These are phyloP conservation scores for Pythium aquatile DNA, from an alignment of 352 stramenopile species.

Conservation along the genomic window DNA sequence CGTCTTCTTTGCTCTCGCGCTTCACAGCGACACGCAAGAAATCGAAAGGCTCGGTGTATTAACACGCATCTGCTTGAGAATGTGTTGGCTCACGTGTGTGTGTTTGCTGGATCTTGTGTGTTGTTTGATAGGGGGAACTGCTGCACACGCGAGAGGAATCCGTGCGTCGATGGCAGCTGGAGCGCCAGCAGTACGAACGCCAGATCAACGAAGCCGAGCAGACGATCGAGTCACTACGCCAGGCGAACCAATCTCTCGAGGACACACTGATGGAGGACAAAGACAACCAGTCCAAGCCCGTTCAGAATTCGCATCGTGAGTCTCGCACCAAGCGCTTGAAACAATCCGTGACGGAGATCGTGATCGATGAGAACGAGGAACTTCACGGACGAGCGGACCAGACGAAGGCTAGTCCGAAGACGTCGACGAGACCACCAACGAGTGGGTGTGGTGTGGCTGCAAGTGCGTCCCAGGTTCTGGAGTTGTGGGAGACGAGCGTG, in stretches of 20 bases:
- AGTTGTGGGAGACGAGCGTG: constrained; percentile 54
- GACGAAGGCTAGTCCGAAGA: not conserved
- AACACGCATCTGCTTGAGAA: constrained; percentile 10
- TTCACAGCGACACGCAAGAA: constrained; percentile 19
- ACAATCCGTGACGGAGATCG: constrained; percentile 5
- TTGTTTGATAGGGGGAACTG: constrained; percentile 44
- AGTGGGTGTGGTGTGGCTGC: not conserved
- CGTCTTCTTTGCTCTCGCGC: constrained; percentile 20
- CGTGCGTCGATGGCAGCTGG: constrained; percentile 58
- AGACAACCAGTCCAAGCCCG: not conserved
- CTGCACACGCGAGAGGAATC: constrained; percentile 60
- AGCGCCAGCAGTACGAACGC: constrained; percentile 68
- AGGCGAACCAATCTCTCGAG: constrained; percentile 56
- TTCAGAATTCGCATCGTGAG: not conserved
- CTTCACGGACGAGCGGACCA: not conserved
- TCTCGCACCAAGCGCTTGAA: not conserved
- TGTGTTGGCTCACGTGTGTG: constrained; percentile 3
- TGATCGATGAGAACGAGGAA: constrained; percentile 18
- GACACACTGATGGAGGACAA: constrained; percentile 52
- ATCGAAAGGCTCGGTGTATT: constrained; percentile 11
- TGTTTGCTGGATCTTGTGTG: constrained; percentile 8
- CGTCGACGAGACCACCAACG: not conserved
- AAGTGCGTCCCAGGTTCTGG: constrained; percentile 5
- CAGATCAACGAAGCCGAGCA: constrained; percentile 64
- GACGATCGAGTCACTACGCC: constrained; percentile 51